Conservation (phyloP, 306 rosid genomes). For the Carpinus fangiana region DNA sequence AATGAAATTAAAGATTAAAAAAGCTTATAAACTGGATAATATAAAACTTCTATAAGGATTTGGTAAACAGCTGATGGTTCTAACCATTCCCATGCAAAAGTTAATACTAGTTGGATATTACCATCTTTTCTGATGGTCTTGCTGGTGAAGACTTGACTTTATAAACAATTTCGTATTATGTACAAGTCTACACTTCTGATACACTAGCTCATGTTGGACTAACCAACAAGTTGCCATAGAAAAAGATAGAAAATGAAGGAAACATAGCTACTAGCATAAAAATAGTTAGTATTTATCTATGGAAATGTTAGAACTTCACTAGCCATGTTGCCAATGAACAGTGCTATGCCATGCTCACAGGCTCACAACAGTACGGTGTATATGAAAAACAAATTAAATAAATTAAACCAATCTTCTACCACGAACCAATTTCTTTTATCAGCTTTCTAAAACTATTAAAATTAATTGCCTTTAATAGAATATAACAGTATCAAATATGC, state of each 20-base stretch:
- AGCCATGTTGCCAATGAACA: not conserved
- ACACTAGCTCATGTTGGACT: not conserved
- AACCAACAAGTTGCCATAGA: not conserved
- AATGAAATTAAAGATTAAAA: not conserved
- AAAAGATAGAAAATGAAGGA: not conserved
- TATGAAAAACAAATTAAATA: not conserved
- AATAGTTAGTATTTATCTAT: not conserved
- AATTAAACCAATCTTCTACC: no score
- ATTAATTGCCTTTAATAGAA: slow-evolving; percentile 2
- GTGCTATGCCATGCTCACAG: not conserved
- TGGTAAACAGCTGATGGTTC: not conserved
- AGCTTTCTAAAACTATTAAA: not conserved
- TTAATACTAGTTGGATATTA: not conserved
- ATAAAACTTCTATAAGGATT: not conserved
- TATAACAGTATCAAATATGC: slow-evolving; percentile 25
- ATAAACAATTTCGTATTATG: not conserved
- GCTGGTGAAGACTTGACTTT: not conserved
- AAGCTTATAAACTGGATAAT: not conserved
- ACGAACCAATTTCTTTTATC: no score
- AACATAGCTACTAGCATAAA: not conserved
- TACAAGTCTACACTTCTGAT: not conserved
- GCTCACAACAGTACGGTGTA: not conserved
- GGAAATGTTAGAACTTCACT: not conserved
- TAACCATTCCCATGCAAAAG: not conserved
- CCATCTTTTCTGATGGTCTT: not conserved